Evolutionary conservation across 768 basidiomycete genomes (phyloP).

Genomic region (Glaciozyma antarctica): DNA sequence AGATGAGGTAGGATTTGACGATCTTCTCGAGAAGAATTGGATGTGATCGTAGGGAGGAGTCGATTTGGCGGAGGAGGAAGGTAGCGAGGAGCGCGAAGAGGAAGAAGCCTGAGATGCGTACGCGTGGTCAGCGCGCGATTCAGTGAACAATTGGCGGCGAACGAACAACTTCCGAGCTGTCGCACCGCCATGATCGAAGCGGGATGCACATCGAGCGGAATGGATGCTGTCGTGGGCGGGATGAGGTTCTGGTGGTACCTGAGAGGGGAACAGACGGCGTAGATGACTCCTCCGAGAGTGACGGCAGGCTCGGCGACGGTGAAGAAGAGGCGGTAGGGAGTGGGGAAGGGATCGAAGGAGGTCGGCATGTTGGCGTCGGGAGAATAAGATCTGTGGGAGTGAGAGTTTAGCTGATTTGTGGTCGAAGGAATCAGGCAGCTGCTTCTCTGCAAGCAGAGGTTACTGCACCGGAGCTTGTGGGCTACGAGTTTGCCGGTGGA

Average conservation of each 20-base stretch:
- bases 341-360: neutral
- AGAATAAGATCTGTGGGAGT: no score
- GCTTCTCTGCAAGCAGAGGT: no score
- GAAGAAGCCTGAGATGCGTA: conserved; percentile 10
- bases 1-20: conserved; percentile 3
- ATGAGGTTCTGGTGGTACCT: neutral
- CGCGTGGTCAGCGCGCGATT: neutral
- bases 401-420: no score
- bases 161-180: neutral
- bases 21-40: conserved; percentile 2
- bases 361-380: neutral
- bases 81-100: conserved; percentile 12
- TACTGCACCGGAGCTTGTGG: no score
- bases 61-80: neutral
- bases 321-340: neutral
- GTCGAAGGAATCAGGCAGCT: no score
- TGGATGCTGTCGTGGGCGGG: neutral
- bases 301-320: neutral
- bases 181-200: neutral
- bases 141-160: neutral
- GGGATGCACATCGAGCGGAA: neutral
- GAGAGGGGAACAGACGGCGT: neutral
- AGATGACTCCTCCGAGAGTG: neutral
- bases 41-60: neutral
- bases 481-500: no score